Conservation (phyloP, 257 asterid genomes). For the Forsythia suspensa region DNA sequence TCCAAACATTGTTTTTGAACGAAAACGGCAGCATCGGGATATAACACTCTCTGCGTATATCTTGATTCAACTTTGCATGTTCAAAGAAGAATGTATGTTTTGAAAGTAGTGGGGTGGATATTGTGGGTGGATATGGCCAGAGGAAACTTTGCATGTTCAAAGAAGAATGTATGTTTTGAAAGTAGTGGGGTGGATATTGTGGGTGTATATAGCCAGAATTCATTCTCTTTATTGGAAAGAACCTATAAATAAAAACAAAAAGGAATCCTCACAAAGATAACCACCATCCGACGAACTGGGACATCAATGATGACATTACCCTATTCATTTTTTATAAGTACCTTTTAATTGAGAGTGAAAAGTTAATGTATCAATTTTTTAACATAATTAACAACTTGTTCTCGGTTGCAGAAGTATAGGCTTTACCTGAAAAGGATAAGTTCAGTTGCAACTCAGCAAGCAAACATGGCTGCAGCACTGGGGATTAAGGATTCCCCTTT, state of each 20-base stretch:
- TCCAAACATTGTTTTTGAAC: neutral
- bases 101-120: neutral
- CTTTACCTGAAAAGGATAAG: slow-evolving; percentile 80
- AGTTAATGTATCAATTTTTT: neutral
- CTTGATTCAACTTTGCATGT: neutral
- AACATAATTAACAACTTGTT: slow-evolving; percentile 1
- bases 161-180: neutral
- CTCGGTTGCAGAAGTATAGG: slow-evolving; percentile 72
- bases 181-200: neutral
- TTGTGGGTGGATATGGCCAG: neutral
- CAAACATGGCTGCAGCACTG: slow-evolving; percentile 70
- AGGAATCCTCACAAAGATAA: neutral
- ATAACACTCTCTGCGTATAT: neutral
- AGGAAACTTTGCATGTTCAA: neutral
- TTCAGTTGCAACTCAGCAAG: slow-evolving; percentile 65
- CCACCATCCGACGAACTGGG: neutral
- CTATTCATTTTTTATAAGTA: neutral
- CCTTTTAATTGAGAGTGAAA: neutral
- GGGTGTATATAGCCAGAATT: neutral
- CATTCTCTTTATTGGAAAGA: neutral
- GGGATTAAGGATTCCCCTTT: slow-evolving; percentile 77
- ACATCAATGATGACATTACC: neutral
- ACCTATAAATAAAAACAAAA: neutral
- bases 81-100: neutral
- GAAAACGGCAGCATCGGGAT: neutral